phyloP scores from a whole-genome alignment of 441 rosid species.

The Gossypium lobatum region DNA sequence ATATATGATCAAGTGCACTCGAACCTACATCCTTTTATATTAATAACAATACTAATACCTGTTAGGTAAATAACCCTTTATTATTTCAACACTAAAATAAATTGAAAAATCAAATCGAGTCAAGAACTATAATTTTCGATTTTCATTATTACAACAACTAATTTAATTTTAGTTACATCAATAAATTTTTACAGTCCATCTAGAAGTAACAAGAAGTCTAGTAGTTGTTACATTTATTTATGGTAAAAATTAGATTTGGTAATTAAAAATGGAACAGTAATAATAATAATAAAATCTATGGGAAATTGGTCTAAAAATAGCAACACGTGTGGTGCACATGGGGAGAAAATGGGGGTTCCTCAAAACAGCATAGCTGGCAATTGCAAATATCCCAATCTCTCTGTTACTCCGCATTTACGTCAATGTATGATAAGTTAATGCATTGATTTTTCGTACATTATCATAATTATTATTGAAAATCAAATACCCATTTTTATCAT shows the following conservation, averaged over 20 bases:
- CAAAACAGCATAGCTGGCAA: background rate
- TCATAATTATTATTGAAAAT: background rate
- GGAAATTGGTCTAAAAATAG: background rate
- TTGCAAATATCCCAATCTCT: background rate
- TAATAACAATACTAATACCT: fast-evolving
- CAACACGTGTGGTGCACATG: background rate
- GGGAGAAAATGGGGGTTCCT: background rate
- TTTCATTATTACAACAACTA: no score
- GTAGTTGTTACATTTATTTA: background rate
- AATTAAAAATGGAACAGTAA: background rate
- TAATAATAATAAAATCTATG: background rate
- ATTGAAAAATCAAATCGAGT: no score
- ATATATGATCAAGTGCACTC: fast-evolving
- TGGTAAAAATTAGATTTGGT: background rate
- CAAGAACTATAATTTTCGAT: no score
- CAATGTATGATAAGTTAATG: background rate
- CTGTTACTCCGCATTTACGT: background rate
- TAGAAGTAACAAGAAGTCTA: background rate
- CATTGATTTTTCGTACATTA: background rate
- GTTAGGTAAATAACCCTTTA: fast-evolving
- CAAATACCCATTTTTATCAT: background rate
- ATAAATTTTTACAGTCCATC: no score
- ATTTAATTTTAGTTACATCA: no score
- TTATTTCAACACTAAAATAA: no score
- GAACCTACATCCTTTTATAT: fast-evolving